Evolutionary conservation across 2,329 filamentous ascomycete genomes (phyloP), one percentile per base, ranked within the genome.

Genomic region (Trichoderma sp.): DNA sequence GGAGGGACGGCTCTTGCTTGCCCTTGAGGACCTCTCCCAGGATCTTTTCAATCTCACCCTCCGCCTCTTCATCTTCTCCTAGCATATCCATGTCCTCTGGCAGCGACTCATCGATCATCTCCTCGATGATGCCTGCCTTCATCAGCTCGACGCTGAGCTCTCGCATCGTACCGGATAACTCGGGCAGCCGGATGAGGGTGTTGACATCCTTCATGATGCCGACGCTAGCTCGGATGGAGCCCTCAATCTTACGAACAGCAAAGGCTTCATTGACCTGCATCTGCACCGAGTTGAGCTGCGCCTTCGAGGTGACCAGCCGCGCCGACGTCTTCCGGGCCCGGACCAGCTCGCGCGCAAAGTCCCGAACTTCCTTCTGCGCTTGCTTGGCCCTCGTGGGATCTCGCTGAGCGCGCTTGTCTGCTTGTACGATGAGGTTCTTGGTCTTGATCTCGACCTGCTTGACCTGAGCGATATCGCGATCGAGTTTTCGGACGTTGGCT

Each of bases 221-320:
- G 9, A 95, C 95, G 76, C 91, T 93, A 56, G 92, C 91, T 76
- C 90, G 89, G 79, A 99, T 94, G 78, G 92, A 94, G 60, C 95
- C 95, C 83, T 98, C 95, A 74, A 99, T 98, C 86, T 97, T 97
- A 76, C 94, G 91, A 77, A 98, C 91, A 2, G 94, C 93, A 82
- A 98, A 98, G 1, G 96, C 95, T 84, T 98, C 95, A 79, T 95
- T 94, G 79, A 99, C 95, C 83, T 98, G 96, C 94, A 98, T 97
- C 82, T 95, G 92, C 57, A 99, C 95, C 76, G 92, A 95, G 80
- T 91, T 91, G 62, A 99, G 88, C 83, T 98, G 96, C 2, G 96
- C 96, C 80, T 97, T 97, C 77, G 91, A 92, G 0, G 95, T 98
- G 21, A 92, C 87, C 51, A 98, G 87, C 5, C 96, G 90, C 34